Evolutionary conservation across 768 basidiomycete species (phyloP).

Genomic region (Lactarius hatsudake): DNA sequence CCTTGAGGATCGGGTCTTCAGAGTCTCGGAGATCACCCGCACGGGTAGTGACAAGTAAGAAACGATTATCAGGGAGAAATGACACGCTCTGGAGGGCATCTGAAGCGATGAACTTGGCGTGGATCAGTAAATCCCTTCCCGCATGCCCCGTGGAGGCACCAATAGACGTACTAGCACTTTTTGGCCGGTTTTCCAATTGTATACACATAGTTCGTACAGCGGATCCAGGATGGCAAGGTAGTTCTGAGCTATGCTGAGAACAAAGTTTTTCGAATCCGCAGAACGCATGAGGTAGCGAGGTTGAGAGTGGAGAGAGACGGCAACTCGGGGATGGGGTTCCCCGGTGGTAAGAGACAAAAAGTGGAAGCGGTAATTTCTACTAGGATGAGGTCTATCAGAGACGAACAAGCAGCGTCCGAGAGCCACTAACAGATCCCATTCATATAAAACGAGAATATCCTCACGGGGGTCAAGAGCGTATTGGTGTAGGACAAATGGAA

Average conservation of each 20-base stretch:
- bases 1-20: neutral
- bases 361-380: neutral
- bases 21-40: neutral
- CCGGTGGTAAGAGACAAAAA: conserved; percentile 17
- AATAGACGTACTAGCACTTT: conserved; percentile 6
- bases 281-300: neutral
- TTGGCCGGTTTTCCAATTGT: conserved; percentile 15
- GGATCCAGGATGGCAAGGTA: conserved; percentile 3
- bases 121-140: neutral
- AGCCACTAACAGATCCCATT: neutral
- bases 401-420: too few relatives aligned
- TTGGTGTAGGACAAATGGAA: neutral
- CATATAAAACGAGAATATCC: conserved; percentile 3
- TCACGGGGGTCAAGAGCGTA: conserved; percentile 11
- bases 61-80: conserved; percentile 1
- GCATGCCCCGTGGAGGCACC: neutral
- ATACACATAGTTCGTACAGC: neutral
- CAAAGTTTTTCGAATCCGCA: neutral
- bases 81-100: neutral
- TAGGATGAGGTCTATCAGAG: too few relatives aligned
- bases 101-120: neutral
- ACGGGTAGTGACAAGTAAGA: neutral
- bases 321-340: neutral
- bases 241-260: neutral
- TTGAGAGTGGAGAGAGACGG: neutral